A percentile compares a stretch with the other conserved stretches of the same genome.
phyloP scores from a whole-genome alignment of 306 rosid species.

The Datisca glomerata region DNA sequence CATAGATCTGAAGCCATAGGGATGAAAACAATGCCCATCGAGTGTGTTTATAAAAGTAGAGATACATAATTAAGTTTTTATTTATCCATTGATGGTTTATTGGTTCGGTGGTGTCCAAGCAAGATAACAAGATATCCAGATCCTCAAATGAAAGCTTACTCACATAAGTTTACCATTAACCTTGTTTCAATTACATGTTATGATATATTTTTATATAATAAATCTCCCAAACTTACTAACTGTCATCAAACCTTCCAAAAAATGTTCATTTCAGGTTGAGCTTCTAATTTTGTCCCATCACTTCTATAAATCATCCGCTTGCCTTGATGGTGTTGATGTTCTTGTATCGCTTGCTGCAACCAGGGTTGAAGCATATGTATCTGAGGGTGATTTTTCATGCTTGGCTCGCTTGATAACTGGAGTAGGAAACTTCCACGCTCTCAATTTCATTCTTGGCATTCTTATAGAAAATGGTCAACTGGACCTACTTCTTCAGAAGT shows the following conservation, averaged over 20 bases:
- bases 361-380: conserved; percentile 85
- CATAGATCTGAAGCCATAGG: too few species aligned
- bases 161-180: not conserved
- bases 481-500: conserved; percentile 96
- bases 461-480: conserved; percentile 93
- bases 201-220: conserved; percentile 1
- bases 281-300: conserved; percentile 93
- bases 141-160: not conserved
- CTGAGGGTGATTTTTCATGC: conserved; percentile 94
- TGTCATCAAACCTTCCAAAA: too few species aligned
- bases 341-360: conserved; percentile 98
- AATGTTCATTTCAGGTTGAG: conserved; percentile 66
- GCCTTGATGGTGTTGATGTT: conserved; percentile 99
- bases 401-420: conserved; percentile 96
- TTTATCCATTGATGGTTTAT: too few species aligned
- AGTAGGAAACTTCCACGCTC: conserved; percentile 89
- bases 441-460: conserved; percentile 90
- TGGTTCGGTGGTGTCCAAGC: too few species aligned
- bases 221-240: conserved; percentile 13
- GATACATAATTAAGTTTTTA: too few species aligned
- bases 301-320: conserved; percentile 92
- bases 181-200: not conserved
- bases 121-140: not conserved
- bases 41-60: too few species aligned
- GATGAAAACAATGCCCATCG: too few species aligned